phyloP scores from a whole-genome alignment of 2,329 filamentous ascomycete species.

The Botryotinia convoluta region DNA sequence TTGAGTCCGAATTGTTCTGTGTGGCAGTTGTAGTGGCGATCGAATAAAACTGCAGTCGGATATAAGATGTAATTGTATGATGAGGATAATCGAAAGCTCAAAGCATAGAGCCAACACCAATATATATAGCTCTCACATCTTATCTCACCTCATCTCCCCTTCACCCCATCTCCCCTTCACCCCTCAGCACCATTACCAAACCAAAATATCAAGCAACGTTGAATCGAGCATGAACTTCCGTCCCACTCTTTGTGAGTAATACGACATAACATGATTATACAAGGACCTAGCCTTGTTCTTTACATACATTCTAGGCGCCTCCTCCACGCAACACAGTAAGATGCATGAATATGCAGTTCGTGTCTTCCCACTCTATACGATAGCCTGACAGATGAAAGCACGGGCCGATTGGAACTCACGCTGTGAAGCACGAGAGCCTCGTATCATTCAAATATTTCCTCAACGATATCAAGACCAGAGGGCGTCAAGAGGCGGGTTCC shows the following conservation, averaged over 20 bases:
- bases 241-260: neutral
- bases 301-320: neutral
- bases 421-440: slow-evolving; percentile 7
- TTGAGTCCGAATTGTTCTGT: neutral
- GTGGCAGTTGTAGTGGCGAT: neutral
- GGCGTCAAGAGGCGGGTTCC: neutral
- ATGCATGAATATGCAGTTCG: slow-evolving; percentile 15
- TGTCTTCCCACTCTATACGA: slow-evolving; percentile 12
- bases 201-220: slow-evolving; percentile 13
- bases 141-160: neutral
- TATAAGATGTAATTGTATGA: neutral
- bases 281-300: neutral
- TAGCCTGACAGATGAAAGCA: slow-evolving; percentile 2
- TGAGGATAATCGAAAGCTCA: neutral
- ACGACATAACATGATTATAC: slow-evolving; percentile 12
- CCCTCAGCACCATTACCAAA: slow-evolving; percentile 4
- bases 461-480: neutral
- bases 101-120: neutral
- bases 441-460: neutral
- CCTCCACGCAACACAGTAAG: slow-evolving; percentile 14
- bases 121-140: slow-evolving; percentile 6
- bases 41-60: neutral
- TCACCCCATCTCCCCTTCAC: neutral
- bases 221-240: neutral
- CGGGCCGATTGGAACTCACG: slow-evolving; percentile 13